These are phyloP conservation scores for Erodium moschatum DNA, from an alignment of 441 rosid genomes.

Conservation along the genomic window DNA sequence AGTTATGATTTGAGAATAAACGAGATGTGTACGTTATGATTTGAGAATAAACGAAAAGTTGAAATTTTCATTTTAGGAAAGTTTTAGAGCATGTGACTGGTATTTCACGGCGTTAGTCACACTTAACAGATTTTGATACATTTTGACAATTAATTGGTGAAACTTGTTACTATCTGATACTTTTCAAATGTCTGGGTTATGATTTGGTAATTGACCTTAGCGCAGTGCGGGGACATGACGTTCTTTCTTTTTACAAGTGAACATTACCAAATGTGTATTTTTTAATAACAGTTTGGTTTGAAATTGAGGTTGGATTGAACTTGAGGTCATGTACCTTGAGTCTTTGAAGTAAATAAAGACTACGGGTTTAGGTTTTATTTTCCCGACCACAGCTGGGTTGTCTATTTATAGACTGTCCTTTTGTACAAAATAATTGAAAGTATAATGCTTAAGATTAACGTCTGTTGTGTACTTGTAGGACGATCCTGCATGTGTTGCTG, in stretches of 20 bases:
- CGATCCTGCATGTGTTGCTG: conserved; percentile 64
- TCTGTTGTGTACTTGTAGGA: conserved; percentile 34
- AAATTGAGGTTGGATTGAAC: neutral
- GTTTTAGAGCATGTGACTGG: too few species aligned
- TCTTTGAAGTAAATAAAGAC: neutral
- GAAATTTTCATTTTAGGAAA: too few species aligned
- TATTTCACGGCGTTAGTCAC: too few species aligned
- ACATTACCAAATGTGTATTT: neutral
- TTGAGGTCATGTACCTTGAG: neutral
- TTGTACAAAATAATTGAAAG: neutral
- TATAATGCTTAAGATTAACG: neutral
- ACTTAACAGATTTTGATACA: too few species aligned
- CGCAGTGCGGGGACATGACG: too few species aligned
- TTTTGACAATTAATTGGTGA: too few species aligned
- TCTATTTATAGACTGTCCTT: neutral
- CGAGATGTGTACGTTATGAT: too few species aligned
- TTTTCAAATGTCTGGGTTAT: too few species aligned
- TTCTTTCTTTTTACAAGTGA: neutral
- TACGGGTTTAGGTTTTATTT: neutral
- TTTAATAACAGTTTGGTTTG: neutral
- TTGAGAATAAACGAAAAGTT: too few species aligned
- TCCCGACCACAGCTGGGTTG: neutral
- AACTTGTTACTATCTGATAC: too few species aligned
- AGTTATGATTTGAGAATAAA: too few species aligned
- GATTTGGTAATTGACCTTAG: too few species aligned